These are phyloP conservation scores for Fusarium subtropicale DNA, from an alignment of 2,329 filamentous ascomycete genomes.

Conservation along the genomic window DNA sequence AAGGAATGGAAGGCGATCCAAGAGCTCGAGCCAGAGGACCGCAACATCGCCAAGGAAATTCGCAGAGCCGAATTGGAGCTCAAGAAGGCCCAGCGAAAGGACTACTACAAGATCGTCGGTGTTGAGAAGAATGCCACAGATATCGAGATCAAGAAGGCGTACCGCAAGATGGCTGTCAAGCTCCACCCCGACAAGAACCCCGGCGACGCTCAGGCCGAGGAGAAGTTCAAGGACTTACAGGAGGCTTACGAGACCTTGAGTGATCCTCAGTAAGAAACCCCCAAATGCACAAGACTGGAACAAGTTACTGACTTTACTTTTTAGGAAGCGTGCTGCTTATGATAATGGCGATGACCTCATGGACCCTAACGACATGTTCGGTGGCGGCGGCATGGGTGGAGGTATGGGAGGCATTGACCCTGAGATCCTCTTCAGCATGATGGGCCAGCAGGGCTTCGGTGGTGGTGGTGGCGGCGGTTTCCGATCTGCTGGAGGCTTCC, in stretches of 20 bases:
- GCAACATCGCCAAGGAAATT: conserved; percentile 83
- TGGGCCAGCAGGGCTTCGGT: conserved; percentile 73
- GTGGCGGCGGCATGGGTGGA: conserved; percentile 72
- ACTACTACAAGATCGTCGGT: conserved; percentile 98
- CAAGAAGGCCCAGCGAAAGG: conserved; percentile 97
- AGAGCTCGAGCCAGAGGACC: conserved; percentile 85
- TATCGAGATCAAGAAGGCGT: conserved; percentile 93
- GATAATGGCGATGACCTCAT: conserved; percentile 93
- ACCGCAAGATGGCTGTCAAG: conserved; percentile 91
- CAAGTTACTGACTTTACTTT: conserved; percentile 51
- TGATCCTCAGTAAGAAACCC: conserved; percentile 83
- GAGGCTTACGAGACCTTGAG: conserved; percentile 97
- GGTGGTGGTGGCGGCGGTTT: conserved; percentile 66
- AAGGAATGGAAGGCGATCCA: conserved; percentile 88
- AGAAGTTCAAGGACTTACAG: conserved; percentile 96
- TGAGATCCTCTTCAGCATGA: conserved; percentile 86
- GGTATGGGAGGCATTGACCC: conserved; percentile 78
- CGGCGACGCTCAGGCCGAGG: conserved; percentile 83
- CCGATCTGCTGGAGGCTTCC: conserved; percentile 64
- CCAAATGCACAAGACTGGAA: not conserved
- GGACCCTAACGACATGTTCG: conserved; percentile 88
- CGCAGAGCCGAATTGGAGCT: conserved; percentile 92
- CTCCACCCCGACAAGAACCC: conserved; percentile 99
- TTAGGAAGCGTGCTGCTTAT: conserved; percentile 86
- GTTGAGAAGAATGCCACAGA: conserved; percentile 88